Base-by-base conservation (phyloP, 2,329 filamentous ascomycete genomes). In the Claviceps sorghi region DNA sequence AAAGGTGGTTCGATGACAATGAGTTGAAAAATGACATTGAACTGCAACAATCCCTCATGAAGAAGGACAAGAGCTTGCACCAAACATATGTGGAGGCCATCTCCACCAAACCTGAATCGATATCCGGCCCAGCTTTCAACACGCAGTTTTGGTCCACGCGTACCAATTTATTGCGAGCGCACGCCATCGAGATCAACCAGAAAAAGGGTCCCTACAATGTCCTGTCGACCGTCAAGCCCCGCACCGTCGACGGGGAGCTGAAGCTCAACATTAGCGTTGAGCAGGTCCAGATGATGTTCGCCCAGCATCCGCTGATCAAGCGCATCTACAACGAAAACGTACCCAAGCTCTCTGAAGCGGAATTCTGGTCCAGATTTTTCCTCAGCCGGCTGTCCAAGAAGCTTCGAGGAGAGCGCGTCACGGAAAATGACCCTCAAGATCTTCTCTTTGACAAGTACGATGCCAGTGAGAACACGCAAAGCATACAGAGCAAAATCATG, bases 331-430 rank as follows among this genome's bases (percentile, higher is more conserved):
- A 97, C 63, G 90, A 96, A 63, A 88, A 90, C 58, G 89, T 96
- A 0, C 89, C 88, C 5, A 86, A 85, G 54, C 68, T 94, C 41
- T 81, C 77, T 29, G 87, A 95, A 61, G 75, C 76, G 52, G 82
- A 88, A 49, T 98, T 98, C 64, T 98, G 91, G 90, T 86, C 86
- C 6, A 79, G 88, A 15, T 98, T 98, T 69, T 97, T 98, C 65
- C 80, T 90, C 55, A 95, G 88, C 66, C 80, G 86, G 53, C 72
- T 98, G 9, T 88, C 89, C 58, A 96, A 95, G 69, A 91, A 89
- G 63, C 72, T 98, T 52, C 87, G 90, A 53, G 93, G 94, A 40
- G 89, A 97, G 68, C 86, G 88, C 50, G 81, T 95, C 45, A 80
- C 80, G 1, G 88, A 91, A 9, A 78, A 77, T 4, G 91, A 96